Evolutionary conservation across 805 yeast species (phyloP), one percentile per base, ranked within the genome.

Genomic region (Geotrichum ghanense): DNA sequence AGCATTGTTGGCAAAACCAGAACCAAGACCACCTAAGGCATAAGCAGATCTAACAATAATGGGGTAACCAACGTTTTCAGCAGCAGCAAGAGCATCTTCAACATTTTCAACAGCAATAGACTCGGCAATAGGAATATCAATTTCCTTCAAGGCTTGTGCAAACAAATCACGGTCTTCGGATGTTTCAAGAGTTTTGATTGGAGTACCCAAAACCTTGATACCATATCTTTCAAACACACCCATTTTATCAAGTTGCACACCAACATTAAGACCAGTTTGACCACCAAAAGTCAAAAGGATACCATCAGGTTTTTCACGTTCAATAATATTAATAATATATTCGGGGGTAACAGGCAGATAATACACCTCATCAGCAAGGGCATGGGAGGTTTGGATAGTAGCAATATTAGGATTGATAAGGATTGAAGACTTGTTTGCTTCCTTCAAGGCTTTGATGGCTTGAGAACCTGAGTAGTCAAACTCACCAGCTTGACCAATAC

Each of bases 401-500:
- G 97, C 97, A 56, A 89, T 89, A 65, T 89, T 89, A 51, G 97
- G 97, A 66, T 89, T 89, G 63, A 89, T 86, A 62, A 89, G 74
- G 53, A 89, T 83, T 4, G 95, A 79, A 60, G 76, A 65, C 64
- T 86, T 89, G 66, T 84, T 75, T 47, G 95, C 94, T 69, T 89
- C 97, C 61, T 76, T 84, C 60, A 89, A 71, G 10, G 97, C 97
- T 67, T 89, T 89, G 66, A 89, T 90, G 45, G 97, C 97, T 70
- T 89, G 97, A 21, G 97, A 89, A 48, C 97, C 66, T 47, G 95
- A 83, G 66, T 90, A 90, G 68, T 90, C 97, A 59, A 90, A 90
- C 69, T 90, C 97, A 59, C 97, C 97, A 45, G 97, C 97, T 69
- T 90, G 97, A 50, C 97, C 97, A 64, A 90, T 90, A 46, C 95